Evolutionary conservation across 1,284 basidiomycete species (phyloP).

Genomic region (Heterobasidion parviporum): DNA sequence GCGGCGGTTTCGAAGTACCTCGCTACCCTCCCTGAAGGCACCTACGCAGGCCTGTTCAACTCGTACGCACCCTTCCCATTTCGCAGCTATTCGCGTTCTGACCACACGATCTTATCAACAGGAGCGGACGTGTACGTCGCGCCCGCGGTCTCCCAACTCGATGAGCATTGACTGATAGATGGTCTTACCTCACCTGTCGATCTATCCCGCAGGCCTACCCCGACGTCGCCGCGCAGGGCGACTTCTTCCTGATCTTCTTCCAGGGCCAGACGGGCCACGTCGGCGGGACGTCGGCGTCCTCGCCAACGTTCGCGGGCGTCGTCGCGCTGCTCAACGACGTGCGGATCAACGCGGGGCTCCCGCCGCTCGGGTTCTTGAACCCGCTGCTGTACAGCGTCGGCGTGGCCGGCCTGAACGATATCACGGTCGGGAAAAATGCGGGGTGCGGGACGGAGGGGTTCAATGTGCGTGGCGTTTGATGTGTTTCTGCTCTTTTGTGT

Average conservation of each 20-base stretch:
- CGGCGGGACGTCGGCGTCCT: constrained; percentile 50
- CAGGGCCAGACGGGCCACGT: constrained; percentile 22
- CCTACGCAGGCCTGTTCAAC: constrained; percentile 51
- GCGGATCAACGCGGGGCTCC: constrained; percentile 31
- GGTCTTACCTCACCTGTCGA: constrained; percentile 38
- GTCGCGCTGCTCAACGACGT: constrained; percentile 57
- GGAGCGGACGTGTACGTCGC: neutral
- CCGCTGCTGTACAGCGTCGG: constrained; percentile 42
- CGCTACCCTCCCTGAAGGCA: constrained; percentile 32
- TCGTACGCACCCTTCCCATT: constrained; percentile 23
- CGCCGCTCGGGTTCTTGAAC: constrained; percentile 53
- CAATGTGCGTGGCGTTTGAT: constrained; percentile 23
- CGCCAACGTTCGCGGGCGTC: constrained; percentile 48
- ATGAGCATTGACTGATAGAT: no score
- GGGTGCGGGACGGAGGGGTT: constrained; percentile 50
- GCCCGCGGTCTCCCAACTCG: no score
- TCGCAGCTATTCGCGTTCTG: neutral
- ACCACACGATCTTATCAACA: neutral
- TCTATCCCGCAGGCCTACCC: constrained; percentile 46
- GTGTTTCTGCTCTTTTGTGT: constrained; percentile 14
- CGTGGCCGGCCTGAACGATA: constrained; percentile 37
- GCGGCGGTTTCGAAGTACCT: constrained; percentile 34
- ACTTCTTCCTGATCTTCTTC: constrained; percentile 31
- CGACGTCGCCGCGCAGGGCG: constrained; percentile 54
- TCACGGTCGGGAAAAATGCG: constrained; percentile 43